Conservation (phyloP, 208 protist genomes). For the Leishmania braziliensis region DNA sequence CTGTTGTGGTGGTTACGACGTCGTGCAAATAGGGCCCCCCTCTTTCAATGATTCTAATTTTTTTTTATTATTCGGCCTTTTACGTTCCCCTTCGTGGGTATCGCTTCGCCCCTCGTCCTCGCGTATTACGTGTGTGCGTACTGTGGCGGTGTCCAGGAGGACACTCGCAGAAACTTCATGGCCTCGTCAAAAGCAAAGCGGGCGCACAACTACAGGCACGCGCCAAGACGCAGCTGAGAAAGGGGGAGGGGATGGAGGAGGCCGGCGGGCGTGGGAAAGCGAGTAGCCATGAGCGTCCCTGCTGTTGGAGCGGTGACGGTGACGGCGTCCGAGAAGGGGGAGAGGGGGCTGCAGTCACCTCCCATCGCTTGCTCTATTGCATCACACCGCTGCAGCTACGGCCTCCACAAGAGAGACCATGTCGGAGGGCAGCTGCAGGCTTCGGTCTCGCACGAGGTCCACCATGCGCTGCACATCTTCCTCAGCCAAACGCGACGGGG, state of each 20-base stretch:
- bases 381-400: slow-evolving; percentile 28
- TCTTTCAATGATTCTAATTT: too few relatives aligned
- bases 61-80: background rate
- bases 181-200: background rate
- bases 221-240: background rate
- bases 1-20: background rate
- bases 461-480: slow-evolving; percentile 66
- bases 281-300: background rate
- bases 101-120: background rate
- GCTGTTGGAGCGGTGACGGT: background rate
- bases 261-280: background rate
- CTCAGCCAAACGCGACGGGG: slow-evolving; percentile 9
- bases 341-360: slow-evolving; percentile 10
- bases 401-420: slow-evolving; percentile 65
- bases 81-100: background rate
- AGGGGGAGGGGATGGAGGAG: background rate
- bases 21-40: background rate
- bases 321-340: slow-evolving; percentile 6
- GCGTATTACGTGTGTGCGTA: background rate
- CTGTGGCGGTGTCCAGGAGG: background rate
- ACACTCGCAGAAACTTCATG: slow-evolving; percentile 6
- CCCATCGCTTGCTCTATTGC: slow-evolving; percentile 1
- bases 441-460: slow-evolving; percentile 64
- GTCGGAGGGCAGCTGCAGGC: slow-evolving; percentile 75
- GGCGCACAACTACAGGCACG: background rate